Evolutionary conservation across 495 filamentous ascomycete genomes (phyloP).

Genomic region (Xylaria intraflava): DNA sequence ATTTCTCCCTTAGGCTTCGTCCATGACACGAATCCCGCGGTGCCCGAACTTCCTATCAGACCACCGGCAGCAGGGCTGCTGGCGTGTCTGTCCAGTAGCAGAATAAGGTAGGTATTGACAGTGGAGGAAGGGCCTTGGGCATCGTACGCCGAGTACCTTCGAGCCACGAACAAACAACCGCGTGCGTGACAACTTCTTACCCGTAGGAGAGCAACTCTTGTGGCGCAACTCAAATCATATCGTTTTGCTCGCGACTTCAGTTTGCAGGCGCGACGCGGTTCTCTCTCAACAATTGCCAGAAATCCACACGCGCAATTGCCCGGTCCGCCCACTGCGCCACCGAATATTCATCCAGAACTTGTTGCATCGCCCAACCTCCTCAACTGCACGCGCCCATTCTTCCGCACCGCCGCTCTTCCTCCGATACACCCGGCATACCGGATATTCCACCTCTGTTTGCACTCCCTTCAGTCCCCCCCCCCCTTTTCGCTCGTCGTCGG

Average conservation of each 20-base stretch:
- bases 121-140: constrained; percentile 9
- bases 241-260: neutral
- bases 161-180: neutral
- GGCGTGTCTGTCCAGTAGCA: neutral
- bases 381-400: constrained; percentile 1
- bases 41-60: neutral
- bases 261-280: neutral
- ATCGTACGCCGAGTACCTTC: neutral
- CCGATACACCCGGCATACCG: neutral
- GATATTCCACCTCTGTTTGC: neutral
- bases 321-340: constrained; percentile 11
- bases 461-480: neutral
- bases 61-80: constrained; percentile 1
- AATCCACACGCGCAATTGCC: neutral
- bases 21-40: constrained; percentile 7
- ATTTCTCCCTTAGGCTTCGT: constrained; percentile 4
- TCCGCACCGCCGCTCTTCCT: neutral
- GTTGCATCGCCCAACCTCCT: constrained; percentile 13
- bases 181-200: too few relatives aligned
- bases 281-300: neutral
- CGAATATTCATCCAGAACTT: constrained; percentile 14
- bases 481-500: constrained; percentile 3
- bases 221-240: constrained; percentile 4
- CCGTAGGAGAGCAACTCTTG: too few relatives aligned
- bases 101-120: neutral